Conservation (phyloP, 2,329 filamentous ascomycete genomes). For the Alternaria brassicicola region DNA sequence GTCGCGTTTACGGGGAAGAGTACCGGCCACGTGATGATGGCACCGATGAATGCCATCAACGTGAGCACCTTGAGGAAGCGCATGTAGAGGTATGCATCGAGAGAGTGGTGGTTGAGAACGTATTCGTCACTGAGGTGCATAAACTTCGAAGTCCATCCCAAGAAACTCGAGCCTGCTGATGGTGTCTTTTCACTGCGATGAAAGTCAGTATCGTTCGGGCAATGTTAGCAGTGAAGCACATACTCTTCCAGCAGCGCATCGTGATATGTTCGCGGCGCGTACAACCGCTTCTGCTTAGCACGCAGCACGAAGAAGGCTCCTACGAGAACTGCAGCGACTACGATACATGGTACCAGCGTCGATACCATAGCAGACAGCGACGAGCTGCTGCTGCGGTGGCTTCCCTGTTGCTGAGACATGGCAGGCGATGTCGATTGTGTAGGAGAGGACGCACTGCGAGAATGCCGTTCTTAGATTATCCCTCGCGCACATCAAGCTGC, state of each 20-base stretch:
- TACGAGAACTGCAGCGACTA: conserved; percentile 38
- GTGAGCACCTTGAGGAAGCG: conserved; percentile 55
- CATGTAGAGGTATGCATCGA: conserved; percentile 57
- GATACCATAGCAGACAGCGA: conserved; percentile 53
- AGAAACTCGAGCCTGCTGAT: conserved; percentile 51
- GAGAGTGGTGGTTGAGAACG: conserved; percentile 55
- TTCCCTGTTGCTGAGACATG: conserved; percentile 4
- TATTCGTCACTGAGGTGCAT: conserved; percentile 52
- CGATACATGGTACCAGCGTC: conserved; percentile 40
- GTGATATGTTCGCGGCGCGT: conserved; percentile 54
- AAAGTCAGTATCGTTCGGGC: conserved; percentile 21
- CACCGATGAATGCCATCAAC: conserved; percentile 52
- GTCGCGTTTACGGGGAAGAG: conserved; percentile 56
- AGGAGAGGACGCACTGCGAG: background rate
- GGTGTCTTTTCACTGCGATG: conserved; percentile 47
- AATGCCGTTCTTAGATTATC: background rate
- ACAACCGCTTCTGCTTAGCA: conserved; percentile 50
- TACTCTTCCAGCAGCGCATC: conserved; percentile 46
- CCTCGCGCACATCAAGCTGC: background rate
- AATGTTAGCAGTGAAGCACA: conserved; percentile 15
- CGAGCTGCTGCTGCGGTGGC: background rate
- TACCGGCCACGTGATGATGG: conserved; percentile 53
- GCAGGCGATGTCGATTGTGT: background rate
- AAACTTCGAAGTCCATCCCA: conserved; percentile 61
- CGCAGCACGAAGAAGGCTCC: conserved; percentile 52